Evolutionary conservation across 148 eudicot genomes (phyloP).

Genomic region (Spergularia bocconei): DNA sequence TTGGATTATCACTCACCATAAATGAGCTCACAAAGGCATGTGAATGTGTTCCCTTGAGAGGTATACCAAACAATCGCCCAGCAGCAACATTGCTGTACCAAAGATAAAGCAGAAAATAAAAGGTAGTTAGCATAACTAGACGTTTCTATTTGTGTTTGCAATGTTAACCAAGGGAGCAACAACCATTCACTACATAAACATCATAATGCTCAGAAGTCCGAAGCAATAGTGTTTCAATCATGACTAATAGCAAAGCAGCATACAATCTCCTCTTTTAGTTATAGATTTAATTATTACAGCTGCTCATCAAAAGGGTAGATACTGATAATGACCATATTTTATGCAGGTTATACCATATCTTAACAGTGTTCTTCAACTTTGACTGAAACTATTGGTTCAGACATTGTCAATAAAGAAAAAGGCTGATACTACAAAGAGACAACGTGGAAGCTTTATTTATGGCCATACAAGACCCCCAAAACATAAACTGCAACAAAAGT

Average conservation of each 20-base stretch:
- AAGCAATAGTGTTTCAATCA: not conserved
- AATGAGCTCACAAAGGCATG: slow-evolving; percentile 99
- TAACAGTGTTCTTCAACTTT: too few species aligned
- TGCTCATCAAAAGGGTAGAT: not conserved
- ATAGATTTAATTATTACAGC: not conserved
- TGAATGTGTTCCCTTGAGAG: slow-evolving; percentile 93
- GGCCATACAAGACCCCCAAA: not conserved
- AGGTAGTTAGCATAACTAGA: slow-evolving; percentile 15
- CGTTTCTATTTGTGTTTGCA: not conserved
- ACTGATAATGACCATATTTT: not conserved
- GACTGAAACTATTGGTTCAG: too few species aligned
- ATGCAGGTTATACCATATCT: not conserved
- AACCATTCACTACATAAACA: slow-evolving; percentile 2
- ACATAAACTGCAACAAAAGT: slow-evolving; percentile 5
- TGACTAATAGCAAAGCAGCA: not conserved
- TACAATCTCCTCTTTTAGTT: not conserved
- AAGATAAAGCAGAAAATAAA: slow-evolving; percentile 9
- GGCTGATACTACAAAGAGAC: not conserved
- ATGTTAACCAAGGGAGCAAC: not conserved
- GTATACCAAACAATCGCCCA: slow-evolving; percentile 95
- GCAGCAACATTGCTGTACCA: slow-evolving; percentile 86
- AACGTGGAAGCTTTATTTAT: slow-evolving; percentile 4
- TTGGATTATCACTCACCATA: slow-evolving; percentile 41
- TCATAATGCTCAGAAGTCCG: not conserved
- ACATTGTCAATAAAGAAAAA: too few species aligned